These are phyloP conservation scores for Gremmenia infestans DNA, from an alignment of 2,329 filamentous ascomycete genomes.

Conservation along the genomic window DNA sequence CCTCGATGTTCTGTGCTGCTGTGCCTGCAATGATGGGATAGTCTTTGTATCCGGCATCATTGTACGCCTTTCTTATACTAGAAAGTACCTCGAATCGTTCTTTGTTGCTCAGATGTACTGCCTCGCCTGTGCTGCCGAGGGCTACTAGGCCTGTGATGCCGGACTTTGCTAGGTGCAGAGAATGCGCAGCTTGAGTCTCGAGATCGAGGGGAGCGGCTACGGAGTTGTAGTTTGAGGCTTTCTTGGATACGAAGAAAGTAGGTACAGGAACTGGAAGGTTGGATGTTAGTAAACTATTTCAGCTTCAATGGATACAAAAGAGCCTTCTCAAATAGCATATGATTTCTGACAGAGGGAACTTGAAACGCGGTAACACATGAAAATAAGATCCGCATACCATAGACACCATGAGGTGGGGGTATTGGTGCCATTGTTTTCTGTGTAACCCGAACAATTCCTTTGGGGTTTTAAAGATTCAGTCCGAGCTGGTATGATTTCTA, in stretches of 20 bases:
- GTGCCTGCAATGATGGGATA: constrained; percentile 58
- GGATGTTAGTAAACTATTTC: not conserved
- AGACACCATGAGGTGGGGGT: not conserved
- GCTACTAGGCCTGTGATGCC: constrained; percentile 58
- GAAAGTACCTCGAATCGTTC: constrained; percentile 52
- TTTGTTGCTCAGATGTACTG: constrained; percentile 51
- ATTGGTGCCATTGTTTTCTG: not conserved
- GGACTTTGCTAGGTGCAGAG: constrained; percentile 52
- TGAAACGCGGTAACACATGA: not conserved
- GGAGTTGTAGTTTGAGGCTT: constrained; percentile 23
- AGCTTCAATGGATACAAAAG: not conserved
- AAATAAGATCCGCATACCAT: not conserved
- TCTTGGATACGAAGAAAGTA: constrained; percentile 49
- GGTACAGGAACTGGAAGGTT: constrained; percentile 48
- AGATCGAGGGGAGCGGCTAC: constrained; percentile 43
- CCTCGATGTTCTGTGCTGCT: constrained; percentile 51
- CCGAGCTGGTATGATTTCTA: not conserved
- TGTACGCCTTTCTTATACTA: constrained; percentile 48
- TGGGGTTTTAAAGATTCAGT: no score
- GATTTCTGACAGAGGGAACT: not conserved
- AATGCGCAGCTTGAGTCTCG: constrained; percentile 52
- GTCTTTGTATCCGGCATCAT: constrained; percentile 50
- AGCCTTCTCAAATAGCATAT: no score
- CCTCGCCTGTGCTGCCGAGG: constrained; percentile 59
- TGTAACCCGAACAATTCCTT: not conserved